These are phyloP conservation scores for Beauveria medogensis DNA, from an alignment of 2,329 filamentous ascomycete species.

Conservation along the genomic window DNA sequence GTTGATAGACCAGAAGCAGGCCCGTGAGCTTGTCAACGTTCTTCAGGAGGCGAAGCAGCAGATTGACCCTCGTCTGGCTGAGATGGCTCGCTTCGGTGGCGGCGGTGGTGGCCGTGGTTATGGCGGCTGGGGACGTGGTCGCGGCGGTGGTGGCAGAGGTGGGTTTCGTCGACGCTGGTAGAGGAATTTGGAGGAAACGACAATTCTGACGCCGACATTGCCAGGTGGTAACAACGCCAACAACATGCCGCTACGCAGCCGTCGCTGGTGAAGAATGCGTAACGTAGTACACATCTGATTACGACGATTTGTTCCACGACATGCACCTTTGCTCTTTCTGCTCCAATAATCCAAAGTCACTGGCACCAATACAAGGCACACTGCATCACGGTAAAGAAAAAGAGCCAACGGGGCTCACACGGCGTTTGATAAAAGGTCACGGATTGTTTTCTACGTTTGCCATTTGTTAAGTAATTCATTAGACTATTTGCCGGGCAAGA, in stretches of 20 bases:
- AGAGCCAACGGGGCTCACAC: constrained; percentile 13
- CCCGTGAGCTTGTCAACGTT: constrained; percentile 89
- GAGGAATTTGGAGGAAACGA: constrained; percentile 14
- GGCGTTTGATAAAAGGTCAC: constrained; percentile 27
- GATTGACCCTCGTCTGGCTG: constrained; percentile 88
- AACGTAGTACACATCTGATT: constrained; percentile 5
- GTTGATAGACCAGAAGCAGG: constrained; percentile 74
- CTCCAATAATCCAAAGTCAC: constrained; percentile 5
- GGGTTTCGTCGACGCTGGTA: constrained; percentile 29
- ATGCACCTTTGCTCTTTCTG: constrained; percentile 6
- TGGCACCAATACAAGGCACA: constrained; percentile 1
- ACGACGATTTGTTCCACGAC: constrained; percentile 3
- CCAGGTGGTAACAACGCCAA: constrained; percentile 41
- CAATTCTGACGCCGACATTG: constrained; percentile 19
- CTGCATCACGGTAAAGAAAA: constrained; percentile 11
- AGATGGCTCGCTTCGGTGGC: constrained; percentile 91
- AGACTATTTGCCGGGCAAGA: constrained; percentile 10
- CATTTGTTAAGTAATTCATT: constrained; percentile 3
- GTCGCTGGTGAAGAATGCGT: constrained; percentile 38
- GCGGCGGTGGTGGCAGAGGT: constrained; percentile 46
- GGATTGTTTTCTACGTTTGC: constrained; percentile 13
- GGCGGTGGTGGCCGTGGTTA: constrained; percentile 71
- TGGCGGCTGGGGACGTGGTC: constrained; percentile 62
- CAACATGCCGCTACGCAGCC: constrained; percentile 40
- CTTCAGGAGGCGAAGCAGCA: constrained; percentile 93